Base-by-base conservation (phyloP, 345 rosid species). In the Cochlearia excelsa region DNA sequence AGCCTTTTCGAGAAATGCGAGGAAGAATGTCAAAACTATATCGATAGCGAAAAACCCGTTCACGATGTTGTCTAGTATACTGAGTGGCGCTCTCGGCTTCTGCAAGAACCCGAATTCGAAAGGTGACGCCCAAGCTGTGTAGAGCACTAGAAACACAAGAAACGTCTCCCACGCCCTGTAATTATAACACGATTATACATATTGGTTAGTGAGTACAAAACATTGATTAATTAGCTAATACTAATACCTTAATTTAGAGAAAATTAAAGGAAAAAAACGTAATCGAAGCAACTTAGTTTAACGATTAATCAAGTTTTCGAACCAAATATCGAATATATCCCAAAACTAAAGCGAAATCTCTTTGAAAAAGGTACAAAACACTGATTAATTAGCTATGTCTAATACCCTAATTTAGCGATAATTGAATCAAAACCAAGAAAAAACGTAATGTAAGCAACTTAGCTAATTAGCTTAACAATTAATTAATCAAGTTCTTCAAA, bases 121-220 rank as follows among this genome's bases (percentile, higher is more conserved):
- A 1, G 96, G 95, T 1, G 92, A 88, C 2, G 79, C 98, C 96
- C 96, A 91, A 26, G 95, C 92, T 1, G 92, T 85, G 73, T 91
- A 91, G 66, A 85, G 77, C 26, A 91, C 98, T 9, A 91, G 66
- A 55, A 84, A 67, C 33, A 82, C 95, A 68, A 91, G 57, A 61
- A 79, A 88, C 0, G 79, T 72, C 52, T 84, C 84, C 98, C 98
- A 90, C 1, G 43, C 3, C 63, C 97, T 90, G 85, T 7, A 40
- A 55, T 38, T 23, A 65, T 16, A 16, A 16, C 52, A 63, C 23
- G 35, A 10, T 44, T 43, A 52, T 35, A 1, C 41, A 31, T 1
- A 8, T 44, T 31, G 0, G 50, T 43, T 26, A 44, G 48, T 41
- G 6, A 47, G 29, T 39, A 3, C n/a, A 39, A 3, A 33, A 3